Base-by-base conservation (phyloP, 164 flowering plant species). In the Dillenia turbinata region DNA sequence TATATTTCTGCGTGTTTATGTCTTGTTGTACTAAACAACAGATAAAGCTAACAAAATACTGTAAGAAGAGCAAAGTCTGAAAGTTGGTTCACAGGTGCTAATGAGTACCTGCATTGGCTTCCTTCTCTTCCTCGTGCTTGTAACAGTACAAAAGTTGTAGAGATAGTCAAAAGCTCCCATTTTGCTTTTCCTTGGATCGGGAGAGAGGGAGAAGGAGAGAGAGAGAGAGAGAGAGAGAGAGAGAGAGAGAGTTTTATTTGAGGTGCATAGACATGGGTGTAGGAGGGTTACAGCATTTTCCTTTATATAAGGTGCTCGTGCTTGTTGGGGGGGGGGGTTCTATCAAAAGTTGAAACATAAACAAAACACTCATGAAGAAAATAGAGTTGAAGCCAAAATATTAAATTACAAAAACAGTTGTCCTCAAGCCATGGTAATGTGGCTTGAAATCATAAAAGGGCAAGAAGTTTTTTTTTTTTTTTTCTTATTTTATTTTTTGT, bases 121-220 rank as follows among this genome's bases (percentile, higher is more conserved):
- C 67, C 85, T 82, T 71, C 75, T 83, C 76, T 70, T 64, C 54
- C 73, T 82, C 16, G 68, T 76, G 70, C 70, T 72, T 72, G 78
- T 73, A 55, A 78, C 81, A 57, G 79, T 79, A 73, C 79, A 89
- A 68, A 89, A 83, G 77, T 79, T 74, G 16, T 86, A 74, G 17
- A 89, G 70, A 63, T 83, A 79, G 57, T 85, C 87, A 58, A 89
- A 83, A 59, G 82, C 83, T 0, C 89, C 92, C 92, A 86, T 84
- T 58, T 67, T 63, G 15, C 44, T 54, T 40, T 63, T 47, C 40
- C 26, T 68, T 59, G 56, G 43, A 12, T 58, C 69, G 17, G 50
- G 52, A 59, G 57, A 53, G 52, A 54, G 15, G 26, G 9, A 16
- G 45, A 17, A 62, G 57, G 61, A 67, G 65, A 65, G 67, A 65